Conservation (phyloP, 805 yeast species). For the Yarrowia sp. region DNA sequence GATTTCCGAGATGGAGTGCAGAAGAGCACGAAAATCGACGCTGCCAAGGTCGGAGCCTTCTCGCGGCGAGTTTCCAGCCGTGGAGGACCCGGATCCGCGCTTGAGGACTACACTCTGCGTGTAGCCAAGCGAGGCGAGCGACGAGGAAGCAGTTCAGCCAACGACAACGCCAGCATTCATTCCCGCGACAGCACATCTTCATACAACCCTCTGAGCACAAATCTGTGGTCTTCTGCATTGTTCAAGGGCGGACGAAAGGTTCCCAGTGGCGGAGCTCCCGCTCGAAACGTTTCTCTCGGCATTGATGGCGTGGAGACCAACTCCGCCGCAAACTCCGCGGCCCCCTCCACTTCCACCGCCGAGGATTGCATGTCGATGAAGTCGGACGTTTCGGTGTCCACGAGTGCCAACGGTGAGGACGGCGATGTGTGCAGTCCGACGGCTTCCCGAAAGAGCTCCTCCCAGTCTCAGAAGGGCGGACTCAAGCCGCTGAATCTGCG, state of each 20-base stretch:
- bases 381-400: conserved; percentile 23
- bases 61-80: conserved; percentile 38
- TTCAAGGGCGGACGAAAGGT: conserved; percentile 11
- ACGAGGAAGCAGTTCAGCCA: conserved; percentile 3
- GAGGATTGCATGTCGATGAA: conserved; percentile 37
- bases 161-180: conserved; percentile 22
- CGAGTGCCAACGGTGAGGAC: conserved; percentile 19
- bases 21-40: conserved; percentile 36
- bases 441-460: conserved; percentile 28
- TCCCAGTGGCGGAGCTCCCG: background rate
- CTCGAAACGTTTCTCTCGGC: conserved; percentile 28
- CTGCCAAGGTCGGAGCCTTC: conserved; percentile 21
- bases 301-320: conserved; percentile 38
- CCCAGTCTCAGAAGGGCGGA: conserved; percentile 20
- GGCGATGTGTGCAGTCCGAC: conserved; percentile 18
- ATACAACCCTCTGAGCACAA: conserved; percentile 35
- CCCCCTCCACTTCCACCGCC: conserved; percentile 23
- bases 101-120: conserved; percentile 24
- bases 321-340: conserved; percentile 28
- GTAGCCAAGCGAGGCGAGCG: conserved; percentile 36
- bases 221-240: conserved; percentile 35
- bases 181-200: conserved; percentile 24
- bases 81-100: conserved; percentile 27
- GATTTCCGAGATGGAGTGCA: conserved; percentile 44
- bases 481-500: conserved; percentile 33